Percentiles rank a stretch among this genome's conserved stretches.
Conservation (phyloP, 768 basidiomycete species). For the Mycena floridula region DNA sequence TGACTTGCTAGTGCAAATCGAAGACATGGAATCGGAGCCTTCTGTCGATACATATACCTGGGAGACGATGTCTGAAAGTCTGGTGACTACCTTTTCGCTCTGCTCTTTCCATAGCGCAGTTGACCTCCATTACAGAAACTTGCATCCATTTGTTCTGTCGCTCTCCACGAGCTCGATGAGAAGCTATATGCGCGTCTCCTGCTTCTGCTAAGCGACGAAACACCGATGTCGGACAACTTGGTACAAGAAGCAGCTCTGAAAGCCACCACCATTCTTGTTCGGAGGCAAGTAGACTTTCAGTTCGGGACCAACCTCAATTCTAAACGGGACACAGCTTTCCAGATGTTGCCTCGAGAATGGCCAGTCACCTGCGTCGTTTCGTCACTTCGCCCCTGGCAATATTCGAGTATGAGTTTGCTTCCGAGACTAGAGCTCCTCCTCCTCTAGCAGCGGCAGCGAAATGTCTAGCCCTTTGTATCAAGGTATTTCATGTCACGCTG, state of each 20-base stretch:
- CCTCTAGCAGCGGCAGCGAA: constrained; percentile 83
- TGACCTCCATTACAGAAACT: constrained; percentile 67
- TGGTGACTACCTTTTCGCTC: constrained; percentile 41
- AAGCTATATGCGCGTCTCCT: constrained; percentile 65
- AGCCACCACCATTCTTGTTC: constrained; percentile 77
- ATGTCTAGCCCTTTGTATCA: constrained; percentile 85
- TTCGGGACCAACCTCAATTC: neutral
- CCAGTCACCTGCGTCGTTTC: constrained; percentile 77
- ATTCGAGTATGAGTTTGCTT: constrained; percentile 80
- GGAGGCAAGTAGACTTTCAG: constrained; percentile 30
- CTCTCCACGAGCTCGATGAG: constrained; percentile 59
- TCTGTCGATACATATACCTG: constrained; percentile 83
- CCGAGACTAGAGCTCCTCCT: constrained; percentile 67
- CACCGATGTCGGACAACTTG: constrained; percentile 75
- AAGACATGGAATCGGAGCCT: constrained; percentile 78
- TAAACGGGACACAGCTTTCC: constrained; percentile 55
- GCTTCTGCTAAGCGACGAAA: constrained; percentile 71
- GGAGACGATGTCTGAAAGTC: constrained; percentile 88
- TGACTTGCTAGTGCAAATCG: constrained; percentile 71
- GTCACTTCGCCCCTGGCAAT: constrained; percentile 83
- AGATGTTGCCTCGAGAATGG: constrained; percentile 67
- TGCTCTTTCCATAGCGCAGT: neutral
- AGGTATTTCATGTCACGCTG: constrained; percentile 33
- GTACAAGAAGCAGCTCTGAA: constrained; percentile 89
- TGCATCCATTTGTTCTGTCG: constrained; percentile 74